Base-by-base conservation (phyloP, 225 moss, liverwort and hornwort species). In the Sphagnum tenellum region DNA sequence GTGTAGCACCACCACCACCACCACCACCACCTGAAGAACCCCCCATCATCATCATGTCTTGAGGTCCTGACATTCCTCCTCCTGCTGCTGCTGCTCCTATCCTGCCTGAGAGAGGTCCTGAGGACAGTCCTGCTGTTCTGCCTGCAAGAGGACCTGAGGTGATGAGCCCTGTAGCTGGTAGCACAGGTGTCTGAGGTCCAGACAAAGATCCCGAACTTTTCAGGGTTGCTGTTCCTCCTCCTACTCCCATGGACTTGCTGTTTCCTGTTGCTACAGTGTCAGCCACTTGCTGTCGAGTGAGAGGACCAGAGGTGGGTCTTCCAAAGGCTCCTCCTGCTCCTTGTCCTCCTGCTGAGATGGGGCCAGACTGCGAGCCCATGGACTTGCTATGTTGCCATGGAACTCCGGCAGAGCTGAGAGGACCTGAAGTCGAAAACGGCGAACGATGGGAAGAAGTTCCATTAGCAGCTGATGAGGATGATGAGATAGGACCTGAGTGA, bases 151-250 rank as follows among this genome's bases (percentile, higher is more conserved):
- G 87, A 2, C 91, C 91, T 1, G 92, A 95, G 0, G 94, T 94
- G 5, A 95, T 91, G 48, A 91, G 77, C 47, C 94, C 94, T 0
- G 94, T 91, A 0, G 89, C 61, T 2, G 91, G 90, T 9, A 94
- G 66, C 46, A 75, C 72, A 3, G 88, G 81, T 5, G 84, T 59
- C 47, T 63, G 56, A 12, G 78, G 88, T 5, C 88, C 88, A 0
- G 86, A 87, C 70, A 75, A 50, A 0, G 89, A 82, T 0, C 89
- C 87, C 0, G 82, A 74, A 3, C 70, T 71, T 2, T 59, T 45
- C 45, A 59, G 55, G 8, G 4, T 52, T 10, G 61, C 55, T 8
- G 58, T 45, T 8, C 74, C 10, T 5, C 60, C 72, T 0, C 61
- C 65, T 13, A 12, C 60, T 5, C 49, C 12, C 45, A 64, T 78